These are phyloP conservation scores for Raphanus hybrid DNA, from an alignment of 441 rosid genomes.

Conservation along the genomic window DNA sequence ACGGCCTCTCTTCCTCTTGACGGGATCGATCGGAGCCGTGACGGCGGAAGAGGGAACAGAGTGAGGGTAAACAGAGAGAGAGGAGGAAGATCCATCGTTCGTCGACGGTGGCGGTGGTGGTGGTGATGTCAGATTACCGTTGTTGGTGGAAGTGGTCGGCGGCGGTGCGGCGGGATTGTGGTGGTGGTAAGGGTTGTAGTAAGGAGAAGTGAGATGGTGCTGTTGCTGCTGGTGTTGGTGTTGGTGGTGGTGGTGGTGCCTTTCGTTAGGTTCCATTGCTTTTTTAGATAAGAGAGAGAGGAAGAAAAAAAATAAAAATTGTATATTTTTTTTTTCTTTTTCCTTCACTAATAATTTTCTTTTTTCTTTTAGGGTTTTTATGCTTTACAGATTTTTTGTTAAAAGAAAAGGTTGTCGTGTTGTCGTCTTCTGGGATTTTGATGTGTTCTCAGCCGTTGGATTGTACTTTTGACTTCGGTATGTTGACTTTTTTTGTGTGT, in stretches of 20 bases:
- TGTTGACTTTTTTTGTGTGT: slow-evolving; percentile 16
- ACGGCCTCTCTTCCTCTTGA: slow-evolving; percentile 74
- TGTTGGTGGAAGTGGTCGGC: slow-evolving; percentile 28
- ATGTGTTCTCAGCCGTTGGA: slow-evolving; percentile 35
- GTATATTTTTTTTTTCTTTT: slow-evolving; percentile 18
- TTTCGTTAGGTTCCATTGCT: slow-evolving; percentile 48
- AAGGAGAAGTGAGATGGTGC: slow-evolving; percentile 38
- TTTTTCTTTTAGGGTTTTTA: slow-evolving; percentile 37
- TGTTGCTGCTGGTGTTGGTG: neutral
- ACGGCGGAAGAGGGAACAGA: slow-evolving; percentile 68
- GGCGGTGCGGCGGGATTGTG: slow-evolving; percentile 47
- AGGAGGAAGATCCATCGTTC: slow-evolving; percentile 39
- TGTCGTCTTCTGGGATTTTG: slow-evolving; percentile 32
- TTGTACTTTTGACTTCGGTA: slow-evolving; percentile 26
- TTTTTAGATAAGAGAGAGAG: slow-evolving; percentile 41
- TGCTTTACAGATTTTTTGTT: slow-evolving; percentile 14
- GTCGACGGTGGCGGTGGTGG: neutral
- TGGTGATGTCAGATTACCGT: slow-evolving; percentile 21
- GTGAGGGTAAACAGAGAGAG: slow-evolving; percentile 56
- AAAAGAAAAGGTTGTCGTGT: slow-evolving; percentile 8
- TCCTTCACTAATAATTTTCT: slow-evolving; percentile 19
- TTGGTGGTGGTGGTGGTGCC: slow-evolving; percentile 41
- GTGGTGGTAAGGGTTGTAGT: slow-evolving; percentile 46
- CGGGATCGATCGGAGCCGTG: slow-evolving; percentile 55
- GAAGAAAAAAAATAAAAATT: slow-evolving; percentile 9